Percentiles rank a stretch among this genome's conserved stretches.
Conservation (phyloP, 495 filamentous ascomycete genomes). For the Aspergillus homomorphus region DNA sequence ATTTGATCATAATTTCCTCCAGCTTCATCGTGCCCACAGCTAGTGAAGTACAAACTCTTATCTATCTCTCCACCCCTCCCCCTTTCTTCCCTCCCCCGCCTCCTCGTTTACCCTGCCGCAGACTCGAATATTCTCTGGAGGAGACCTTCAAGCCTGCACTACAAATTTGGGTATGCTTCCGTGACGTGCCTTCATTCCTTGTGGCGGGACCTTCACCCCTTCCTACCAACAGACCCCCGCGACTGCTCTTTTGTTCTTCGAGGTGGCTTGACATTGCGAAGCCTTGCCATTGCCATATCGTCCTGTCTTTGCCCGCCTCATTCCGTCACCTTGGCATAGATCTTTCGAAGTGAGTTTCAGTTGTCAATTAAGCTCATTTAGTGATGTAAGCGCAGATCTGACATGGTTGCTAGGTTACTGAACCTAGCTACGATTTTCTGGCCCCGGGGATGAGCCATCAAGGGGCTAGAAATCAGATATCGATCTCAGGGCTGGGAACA, state of each 20-base stretch:
- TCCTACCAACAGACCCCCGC: constrained; percentile 18
- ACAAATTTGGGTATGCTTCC: constrained; percentile 22
- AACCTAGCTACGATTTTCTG: neutral
- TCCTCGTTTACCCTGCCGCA: constrained; percentile 8
- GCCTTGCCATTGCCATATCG: constrained; percentile 3
- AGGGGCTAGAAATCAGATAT: neutral
- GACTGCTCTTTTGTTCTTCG: constrained; percentile 8
- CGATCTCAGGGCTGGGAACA: neutral
- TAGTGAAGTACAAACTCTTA: constrained; percentile 1
- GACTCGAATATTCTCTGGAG: neutral
- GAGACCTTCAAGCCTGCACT: constrained; percentile 6
- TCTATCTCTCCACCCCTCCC: neutral
- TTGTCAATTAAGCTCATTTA: neutral
- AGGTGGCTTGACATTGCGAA: constrained; percentile 4
- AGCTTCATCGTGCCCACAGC: constrained; percentile 3
- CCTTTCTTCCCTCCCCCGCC: constrained; percentile 1
- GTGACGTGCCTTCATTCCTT: constrained; percentile 33
- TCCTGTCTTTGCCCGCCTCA: constrained; percentile 1
- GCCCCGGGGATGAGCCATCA: neutral
- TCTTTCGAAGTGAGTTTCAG: constrained; percentile 12
- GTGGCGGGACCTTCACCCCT: constrained; percentile 26
- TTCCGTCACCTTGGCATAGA: constrained; percentile 13
- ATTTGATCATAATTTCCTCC: neutral
- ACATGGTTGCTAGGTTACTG: constrained; percentile 16
- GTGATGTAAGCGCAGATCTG: constrained; percentile 11